phyloP scores from a whole-genome alignment of 225 moss, liverwort and hornwort species.

The Polytrichum commune region DNA sequence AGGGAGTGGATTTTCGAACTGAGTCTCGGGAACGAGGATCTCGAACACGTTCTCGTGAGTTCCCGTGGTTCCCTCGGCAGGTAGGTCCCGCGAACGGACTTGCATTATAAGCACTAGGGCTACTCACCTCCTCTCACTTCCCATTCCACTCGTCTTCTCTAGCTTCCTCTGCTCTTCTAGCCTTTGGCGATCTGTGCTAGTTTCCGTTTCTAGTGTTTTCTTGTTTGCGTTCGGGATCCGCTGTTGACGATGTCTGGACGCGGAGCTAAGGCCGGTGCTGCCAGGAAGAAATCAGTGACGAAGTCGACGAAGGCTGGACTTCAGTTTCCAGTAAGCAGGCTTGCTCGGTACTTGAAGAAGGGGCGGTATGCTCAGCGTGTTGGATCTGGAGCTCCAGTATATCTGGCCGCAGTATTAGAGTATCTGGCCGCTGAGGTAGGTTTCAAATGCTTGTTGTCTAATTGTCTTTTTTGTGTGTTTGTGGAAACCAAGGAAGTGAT shows the following conservation, averaged over 20 bases:
- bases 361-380: conserved; percentile 37
- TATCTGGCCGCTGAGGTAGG: conserved; percentile 34
- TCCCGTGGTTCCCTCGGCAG: too few species aligned
- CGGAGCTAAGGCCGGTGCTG: conserved; percentile 14
- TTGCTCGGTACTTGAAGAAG: conserved; percentile 24
- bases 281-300: conserved; percentile 33
- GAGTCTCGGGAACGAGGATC: too few species aligned
- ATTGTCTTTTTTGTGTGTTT: background rate
- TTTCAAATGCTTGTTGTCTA: rapidly evolving
- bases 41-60: too few species aligned
- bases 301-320: conserved; percentile 34
- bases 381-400: conserved; percentile 39
- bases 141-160: too few species aligned
- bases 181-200: too few species aligned
- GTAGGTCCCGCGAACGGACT: too few species aligned
- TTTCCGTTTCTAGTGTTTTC: too few species aligned
- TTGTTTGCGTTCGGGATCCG: background rate
- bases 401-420: conserved; percentile 30
- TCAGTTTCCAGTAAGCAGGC: conserved; percentile 27
- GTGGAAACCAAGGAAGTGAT: too few species aligned
- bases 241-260: conserved; percentile 28
- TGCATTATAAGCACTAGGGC: too few species aligned
- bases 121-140: too few species aligned
- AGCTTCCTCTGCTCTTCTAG: rapidly evolving
- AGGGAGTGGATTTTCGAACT: too few species aligned